Base-by-base conservation (phyloP, 306 rosid genomes). In the Dicorynia guianensis region DNA sequence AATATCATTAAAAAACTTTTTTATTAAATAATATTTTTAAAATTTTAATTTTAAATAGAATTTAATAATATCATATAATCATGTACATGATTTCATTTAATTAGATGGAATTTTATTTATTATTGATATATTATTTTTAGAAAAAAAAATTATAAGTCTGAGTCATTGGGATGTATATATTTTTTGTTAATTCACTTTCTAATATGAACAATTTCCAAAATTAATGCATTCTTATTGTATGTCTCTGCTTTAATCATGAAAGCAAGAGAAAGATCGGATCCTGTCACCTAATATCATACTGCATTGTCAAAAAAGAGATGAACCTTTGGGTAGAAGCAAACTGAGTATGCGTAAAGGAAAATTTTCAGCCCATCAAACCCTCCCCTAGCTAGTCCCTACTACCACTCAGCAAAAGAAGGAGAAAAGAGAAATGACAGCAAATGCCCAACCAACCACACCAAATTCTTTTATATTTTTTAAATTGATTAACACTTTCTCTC, bases 301-400 rank as follows among this genome's bases (percentile, higher is more conserved):
- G 38, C 72, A 42, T 75, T 63, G 81, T 79, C 69, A 71, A 83
- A 65, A 79, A 75, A 76, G 68, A 71, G 65, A 66, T 48, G 76
- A 25, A 30, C 53, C 84, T 79, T 83, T 54, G 56, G 71, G 63
- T 30, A 79, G 77, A 80, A 80, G 78, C 79, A 84, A 76, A 80
- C 65, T 76, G 67, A 80, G 49, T n/a, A n/a, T n/a, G n/a, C 63
- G 54, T 71, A 71, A 75, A 79, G 69, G 40, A 64, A 79, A 58
- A 25, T 75, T n/a, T 71, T 10, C 30, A 43, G 20, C 66, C 79
- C 50, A 76, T 62, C 79, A 44, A 59, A 44, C 71, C 15, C 15
- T 62, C 33, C 9, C 69, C 13, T 54, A 81, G 75, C 71, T 69
- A 63, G 84, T 79, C 79, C 76, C 80, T 69, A 63, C 87, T 79